A percentile compares a stretch with the other conserved stretches of the same genome.
These are phyloP conservation scores for Entamoeba nuttalli DNA, from an alignment of 208 protist species.

Conservation along the genomic window DNA sequence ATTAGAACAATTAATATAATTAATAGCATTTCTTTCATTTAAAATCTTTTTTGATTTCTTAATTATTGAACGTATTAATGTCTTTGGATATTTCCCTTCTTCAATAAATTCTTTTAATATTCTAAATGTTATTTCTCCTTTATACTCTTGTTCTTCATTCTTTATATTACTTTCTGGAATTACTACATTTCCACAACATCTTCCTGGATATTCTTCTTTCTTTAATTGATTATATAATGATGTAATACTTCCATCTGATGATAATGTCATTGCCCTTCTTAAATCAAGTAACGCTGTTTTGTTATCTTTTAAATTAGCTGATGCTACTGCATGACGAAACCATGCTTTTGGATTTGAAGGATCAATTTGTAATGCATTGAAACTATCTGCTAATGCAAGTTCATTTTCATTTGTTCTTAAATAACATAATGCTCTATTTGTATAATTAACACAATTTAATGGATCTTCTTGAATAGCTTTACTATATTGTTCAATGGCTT, in stretches of 20 bases:
- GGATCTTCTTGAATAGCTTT: neutral
- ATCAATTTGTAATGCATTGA: neutral
- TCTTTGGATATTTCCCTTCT: neutral
- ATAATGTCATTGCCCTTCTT: neutral
- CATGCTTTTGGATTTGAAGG: neutral
- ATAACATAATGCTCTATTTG: neutral
- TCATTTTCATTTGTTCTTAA: neutral
- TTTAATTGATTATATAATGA: neutral
- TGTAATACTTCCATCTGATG: neutral
- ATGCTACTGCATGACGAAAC: neutral
- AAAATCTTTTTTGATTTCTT: neutral
- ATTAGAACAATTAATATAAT: neutral
- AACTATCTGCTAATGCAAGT: neutral
- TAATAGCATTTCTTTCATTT: neutral
- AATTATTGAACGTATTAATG: neutral
- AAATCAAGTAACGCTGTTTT: neutral
- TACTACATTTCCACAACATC: neutral
- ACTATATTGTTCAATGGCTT: neutral
- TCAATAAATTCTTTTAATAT: neutral
- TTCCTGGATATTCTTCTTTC: neutral
- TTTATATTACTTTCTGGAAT: neutral
- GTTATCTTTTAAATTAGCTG: neutral
- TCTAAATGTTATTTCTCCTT: neutral
- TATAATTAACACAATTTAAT: neutral
- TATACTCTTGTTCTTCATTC: neutral